Conservation (phyloP, 768 basidiomycete species). For the Boletellus emodensis region DNA sequence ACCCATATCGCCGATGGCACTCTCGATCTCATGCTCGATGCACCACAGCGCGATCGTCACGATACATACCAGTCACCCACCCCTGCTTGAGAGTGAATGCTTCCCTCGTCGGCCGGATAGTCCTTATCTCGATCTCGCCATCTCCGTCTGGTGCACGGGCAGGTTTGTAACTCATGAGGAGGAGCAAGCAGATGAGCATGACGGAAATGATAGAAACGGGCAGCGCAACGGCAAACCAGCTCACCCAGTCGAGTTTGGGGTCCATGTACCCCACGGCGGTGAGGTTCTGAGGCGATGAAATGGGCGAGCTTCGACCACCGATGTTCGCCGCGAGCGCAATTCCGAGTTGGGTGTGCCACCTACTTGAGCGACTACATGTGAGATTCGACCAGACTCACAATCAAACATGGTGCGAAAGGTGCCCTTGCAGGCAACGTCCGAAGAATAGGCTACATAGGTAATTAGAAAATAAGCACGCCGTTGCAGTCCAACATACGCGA, state of each 20-base stretch:
- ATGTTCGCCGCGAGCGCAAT: slow-evolving; percentile 98
- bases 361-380: neutral
- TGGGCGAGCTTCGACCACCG: slow-evolving; percentile 95
- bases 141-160: slow-evolving; percentile 67
- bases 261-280: slow-evolving; percentile 88
- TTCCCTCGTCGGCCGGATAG: slow-evolving; percentile 81
- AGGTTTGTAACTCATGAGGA: slow-evolving; percentile 79
- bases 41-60: slow-evolving; percentile 90
- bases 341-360: slow-evolving; percentile 59
- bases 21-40: slow-evolving; percentile 73
- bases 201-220: slow-evolving; percentile 88
- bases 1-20: slow-evolving; percentile 90
- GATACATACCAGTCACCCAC: slow-evolving; percentile 81
- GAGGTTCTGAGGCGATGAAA: slow-evolving; percentile 96
- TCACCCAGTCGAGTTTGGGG: slow-evolving; percentile 77
- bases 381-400: slow-evolving; percentile 52
- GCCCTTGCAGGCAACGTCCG: slow-evolving; percentile 86
- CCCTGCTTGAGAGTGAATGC: slow-evolving; percentile 80
- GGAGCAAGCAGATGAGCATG: slow-evolving; percentile 85
- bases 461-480: neutral
- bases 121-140: slow-evolving; percentile 76
- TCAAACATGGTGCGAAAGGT: slow-evolving; percentile 83
- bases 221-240: slow-evolving; percentile 92
- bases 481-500: slow-evolving; percentile 50
- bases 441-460: slow-evolving; percentile 71